phyloP scores from a whole-genome alignment of 768 basidiomycete species.

The Lactarius psammicola region DNA sequence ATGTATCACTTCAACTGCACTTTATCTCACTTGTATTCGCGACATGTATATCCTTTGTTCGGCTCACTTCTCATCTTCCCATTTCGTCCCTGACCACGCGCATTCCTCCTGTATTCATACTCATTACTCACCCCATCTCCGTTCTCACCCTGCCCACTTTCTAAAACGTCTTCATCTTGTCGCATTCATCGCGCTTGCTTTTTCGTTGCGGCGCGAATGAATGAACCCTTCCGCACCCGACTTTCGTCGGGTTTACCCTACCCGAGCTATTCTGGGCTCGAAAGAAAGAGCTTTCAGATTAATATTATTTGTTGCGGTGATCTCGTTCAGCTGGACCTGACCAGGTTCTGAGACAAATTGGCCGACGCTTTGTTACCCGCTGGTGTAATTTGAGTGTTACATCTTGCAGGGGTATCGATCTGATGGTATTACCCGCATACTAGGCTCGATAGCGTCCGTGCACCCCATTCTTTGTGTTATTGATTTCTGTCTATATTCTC shows the following conservation, averaged over 20 bases:
- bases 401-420: too few relatives aligned
- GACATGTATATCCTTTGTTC: neutral
- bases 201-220: conserved; percentile 7
- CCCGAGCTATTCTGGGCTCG: neutral
- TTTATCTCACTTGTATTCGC: conserved; percentile 1
- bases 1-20: neutral
- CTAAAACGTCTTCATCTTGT: conserved; percentile 14
- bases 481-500: too few relatives aligned
- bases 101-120: neutral
- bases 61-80: neutral
- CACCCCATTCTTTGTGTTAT: too few relatives aligned
- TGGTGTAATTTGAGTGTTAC: neutral
- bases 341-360: too few relatives aligned
- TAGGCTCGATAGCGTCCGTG: too few relatives aligned
- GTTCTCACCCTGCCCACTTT: neutral
- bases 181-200: conserved; percentile 12
- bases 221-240: neutral
- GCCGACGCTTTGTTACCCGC: neutral
- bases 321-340: neutral
- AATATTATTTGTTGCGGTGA: neutral
- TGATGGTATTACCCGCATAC: too few relatives aligned
- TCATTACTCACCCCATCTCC: conserved; percentile 8
- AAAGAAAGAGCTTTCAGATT: neutral
- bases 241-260: neutral
- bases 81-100: neutral